Evolutionary conservation across 768 basidiomycete species (phyloP).

Genomic region (Collybia nuda): DNA sequence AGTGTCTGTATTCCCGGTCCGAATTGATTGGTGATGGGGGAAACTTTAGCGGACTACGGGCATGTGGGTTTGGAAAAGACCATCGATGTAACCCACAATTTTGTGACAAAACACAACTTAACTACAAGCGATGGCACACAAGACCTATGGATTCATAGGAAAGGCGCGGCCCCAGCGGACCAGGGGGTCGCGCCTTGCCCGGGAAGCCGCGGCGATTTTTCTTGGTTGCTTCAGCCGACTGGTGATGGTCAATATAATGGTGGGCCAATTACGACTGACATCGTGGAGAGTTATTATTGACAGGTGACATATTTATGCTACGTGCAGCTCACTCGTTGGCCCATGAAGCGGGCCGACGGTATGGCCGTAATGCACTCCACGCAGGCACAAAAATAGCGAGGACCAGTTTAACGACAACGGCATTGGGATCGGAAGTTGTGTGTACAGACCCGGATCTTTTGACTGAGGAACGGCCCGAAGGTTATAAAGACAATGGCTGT

Average conservation of each 20-base stretch:
- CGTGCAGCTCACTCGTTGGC: conserved; percentile 32
- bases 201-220: conserved; percentile 37
- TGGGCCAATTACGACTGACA: conserved; percentile 3
- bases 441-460: conserved; percentile 34
- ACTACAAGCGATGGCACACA: conserved; percentile 1
- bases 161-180: conserved; percentile 21
- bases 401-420: conserved; percentile 26
- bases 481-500: conserved; percentile 33
- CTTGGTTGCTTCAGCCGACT: conserved; percentile 30
- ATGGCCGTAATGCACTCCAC: conserved; percentile 31
- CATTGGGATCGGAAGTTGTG: conserved; percentile 33
- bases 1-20: conserved; percentile 22
- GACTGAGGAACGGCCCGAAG: conserved; percentile 37
- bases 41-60: conserved; percentile 1
- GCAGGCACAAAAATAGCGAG: conserved; percentile 26
- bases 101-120: conserved; percentile 24
- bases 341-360: conserved; percentile 36
- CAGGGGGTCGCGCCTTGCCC: conserved; percentile 34
- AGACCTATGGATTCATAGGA: no score
- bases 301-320: no score
- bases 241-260: conserved; percentile 35
- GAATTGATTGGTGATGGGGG: conserved; percentile 1
- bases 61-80: conserved; percentile 21
- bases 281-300: neutral
- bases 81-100: conserved; percentile 38